These are phyloP conservation scores for Eremochloa ophiuroides DNA, from an alignment of 176 grass and related monocot species.

Conservation along the genomic window DNA sequence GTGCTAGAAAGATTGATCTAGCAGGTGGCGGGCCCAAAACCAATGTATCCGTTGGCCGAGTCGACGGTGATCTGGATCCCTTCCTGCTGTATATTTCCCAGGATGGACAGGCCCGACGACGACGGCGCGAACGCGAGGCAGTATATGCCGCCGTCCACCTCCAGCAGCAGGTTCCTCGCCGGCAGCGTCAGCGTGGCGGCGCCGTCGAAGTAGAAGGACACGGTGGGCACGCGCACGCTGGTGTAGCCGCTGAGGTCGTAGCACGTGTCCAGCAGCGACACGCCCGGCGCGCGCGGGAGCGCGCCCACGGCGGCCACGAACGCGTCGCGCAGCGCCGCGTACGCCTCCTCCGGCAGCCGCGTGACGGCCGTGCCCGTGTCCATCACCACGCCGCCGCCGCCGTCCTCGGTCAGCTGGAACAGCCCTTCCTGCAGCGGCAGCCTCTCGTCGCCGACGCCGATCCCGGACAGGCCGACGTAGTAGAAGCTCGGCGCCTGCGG, in stretches of 20 bases:
- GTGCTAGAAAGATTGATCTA: too few relatives aligned
- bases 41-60: conserved; percentile 58
- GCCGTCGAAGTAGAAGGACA: conserved; percentile 73
- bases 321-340: conserved; percentile 55
- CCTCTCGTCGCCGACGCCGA: conserved; percentile 60
- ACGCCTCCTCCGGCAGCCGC: conserved; percentile 53
- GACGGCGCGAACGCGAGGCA: conserved; percentile 89
- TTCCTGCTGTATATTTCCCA: conserved; percentile 90
- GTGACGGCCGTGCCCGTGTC: conserved; percentile 93
- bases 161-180: conserved; percentile 75
- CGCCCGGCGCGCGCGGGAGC: conserved; percentile 41
- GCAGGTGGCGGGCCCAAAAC: conserved; percentile 88
- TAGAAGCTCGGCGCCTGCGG: conserved; percentile 74
- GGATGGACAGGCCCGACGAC: conserved; percentile 56
- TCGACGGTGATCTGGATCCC: conserved; percentile 90
- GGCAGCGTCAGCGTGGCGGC: conserved; percentile 70
- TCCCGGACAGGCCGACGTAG: conserved; percentile 70
- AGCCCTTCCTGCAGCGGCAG: conserved; percentile 49
- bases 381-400: conserved; percentile 74
- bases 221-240: conserved; percentile 86
- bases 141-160: conserved; percentile 60
- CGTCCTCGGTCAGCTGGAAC: conserved; percentile 72
- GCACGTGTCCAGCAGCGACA: conserved; percentile 93
- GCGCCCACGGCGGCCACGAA: conserved; percentile 35
- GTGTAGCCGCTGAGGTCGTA: conserved; percentile 73